Conservation (phyloP, 805 yeast genomes). For the Kodamaea laetipori region DNA sequence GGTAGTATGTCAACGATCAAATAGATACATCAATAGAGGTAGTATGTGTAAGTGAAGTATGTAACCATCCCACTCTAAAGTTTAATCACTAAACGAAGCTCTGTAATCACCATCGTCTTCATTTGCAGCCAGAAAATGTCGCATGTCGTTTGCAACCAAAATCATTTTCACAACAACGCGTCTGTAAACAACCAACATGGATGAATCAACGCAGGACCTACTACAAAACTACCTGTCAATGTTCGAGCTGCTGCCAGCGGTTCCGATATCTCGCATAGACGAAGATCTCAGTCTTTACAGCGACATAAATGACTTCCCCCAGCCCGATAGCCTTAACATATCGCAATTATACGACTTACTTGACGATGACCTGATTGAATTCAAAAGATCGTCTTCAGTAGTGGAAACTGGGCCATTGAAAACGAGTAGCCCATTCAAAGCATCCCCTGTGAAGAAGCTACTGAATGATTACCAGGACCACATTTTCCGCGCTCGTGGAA, state of each 20-base stretch:
- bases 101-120: too few species aligned
- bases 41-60: too few species aligned
- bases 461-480: conserved; percentile 22
- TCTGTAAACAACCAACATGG: conserved; percentile 6
- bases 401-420: conserved; percentile 13
- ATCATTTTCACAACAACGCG: not conserved
- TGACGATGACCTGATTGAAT: conserved; percentile 23
- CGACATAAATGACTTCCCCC: conserved; percentile 6
- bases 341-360: conserved; percentile 17
- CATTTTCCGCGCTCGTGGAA: conserved; percentile 16
- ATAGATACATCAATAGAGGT: too few species aligned
- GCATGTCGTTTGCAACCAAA: conserved; percentile 6
- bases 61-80: too few species aligned
- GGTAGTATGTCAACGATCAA: too few species aligned
- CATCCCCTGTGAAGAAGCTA: conserved; percentile 21
- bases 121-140: not conserved
- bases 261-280: conserved; percentile 1
- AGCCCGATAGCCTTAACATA: conserved; percentile 6
- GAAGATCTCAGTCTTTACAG: conserved; percentile 24
- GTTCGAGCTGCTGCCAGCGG: conserved; percentile 1
- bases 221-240: conserved; percentile 15
- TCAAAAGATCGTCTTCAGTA: conserved; percentile 14
- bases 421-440: conserved; percentile 16
- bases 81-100: too few species aligned
- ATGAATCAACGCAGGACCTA: conserved; percentile 19